Evolutionary conservation across 495 filamentous ascomycete genomes (phyloP).

Genomic region (Xylaria palmicola): DNA sequence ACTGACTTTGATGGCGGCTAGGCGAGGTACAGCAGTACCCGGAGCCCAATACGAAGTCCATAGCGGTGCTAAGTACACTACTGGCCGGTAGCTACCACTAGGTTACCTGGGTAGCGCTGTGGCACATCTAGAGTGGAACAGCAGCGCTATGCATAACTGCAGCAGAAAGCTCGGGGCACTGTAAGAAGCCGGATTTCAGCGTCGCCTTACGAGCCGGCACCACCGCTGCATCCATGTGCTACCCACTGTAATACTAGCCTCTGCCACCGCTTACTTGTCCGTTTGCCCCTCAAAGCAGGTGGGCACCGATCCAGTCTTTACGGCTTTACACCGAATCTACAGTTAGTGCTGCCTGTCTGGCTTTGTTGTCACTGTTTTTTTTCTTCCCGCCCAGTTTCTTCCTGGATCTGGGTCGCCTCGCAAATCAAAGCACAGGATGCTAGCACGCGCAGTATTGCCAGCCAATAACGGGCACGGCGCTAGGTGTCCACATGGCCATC

Average conservation of each 20-base stretch:
- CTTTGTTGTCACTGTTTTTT: no score
- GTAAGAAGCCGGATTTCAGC: constrained; percentile 5
- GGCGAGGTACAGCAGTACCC: neutral
- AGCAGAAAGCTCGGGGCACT: neutral
- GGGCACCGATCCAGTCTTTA: no score
- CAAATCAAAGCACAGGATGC: constrained; percentile 6
- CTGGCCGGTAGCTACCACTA: neutral
- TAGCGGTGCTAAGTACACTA: neutral
- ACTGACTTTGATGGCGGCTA: constrained; percentile 12
- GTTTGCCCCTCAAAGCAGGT: no score
- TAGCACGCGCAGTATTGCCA: neutral
- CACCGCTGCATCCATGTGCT: neutral
- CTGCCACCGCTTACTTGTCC: no score
- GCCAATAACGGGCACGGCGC: neutral
- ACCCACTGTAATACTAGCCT: neutral
- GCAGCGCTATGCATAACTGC: neutral
- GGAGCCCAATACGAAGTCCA: neutral
- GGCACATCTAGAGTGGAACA: neutral
- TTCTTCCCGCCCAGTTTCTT: neutral
- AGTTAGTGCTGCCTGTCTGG: no score
- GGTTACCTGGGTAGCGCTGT: no score
- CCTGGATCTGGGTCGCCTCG: neutral
- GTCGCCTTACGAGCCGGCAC: neutral
- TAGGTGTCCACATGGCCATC: constrained; percentile 6
- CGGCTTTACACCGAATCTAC: no score